Base-by-base conservation (phyloP, 2,329 filamentous ascomycete genomes). In the Cucurbitaria berberidis region DNA sequence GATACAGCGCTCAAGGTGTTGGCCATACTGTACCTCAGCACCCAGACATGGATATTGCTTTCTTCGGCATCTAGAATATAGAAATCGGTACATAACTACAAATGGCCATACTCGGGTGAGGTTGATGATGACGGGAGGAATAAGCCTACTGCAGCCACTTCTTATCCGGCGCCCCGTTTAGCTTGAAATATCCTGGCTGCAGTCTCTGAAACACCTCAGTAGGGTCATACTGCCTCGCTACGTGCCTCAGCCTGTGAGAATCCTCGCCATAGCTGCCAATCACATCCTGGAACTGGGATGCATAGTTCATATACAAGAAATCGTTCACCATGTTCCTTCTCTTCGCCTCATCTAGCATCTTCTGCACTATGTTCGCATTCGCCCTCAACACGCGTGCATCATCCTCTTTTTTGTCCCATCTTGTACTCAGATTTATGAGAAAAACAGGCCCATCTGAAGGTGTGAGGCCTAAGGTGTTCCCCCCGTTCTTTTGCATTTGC, bases 151-250 rank as follows among this genome's bases (percentile, higher is more conserved):
- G 24, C 19, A 40, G 45, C 26, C 36, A 39, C 18, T 9, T 15
- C 8, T 3, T 21, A 9, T 43, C 39, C 3, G 53, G 44, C 13
- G 53, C 53, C 0, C 38, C 45, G 30, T 60, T 62, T 18, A 80
- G 58, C 64, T 81, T 81, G 57, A 80, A 80, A 43, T 76, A 73
- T 5, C 78, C 78, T 0, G 77, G 77, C 55, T 76, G 68, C 30
- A 77, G 56, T 15, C 44, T 72, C 59, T 80, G 57, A 32, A 60
- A 59, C 1, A 62, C 46, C 7, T 35, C 45, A 0, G 24, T 36
- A 1, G 57, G 59, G 11, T 62, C 59, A 4, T 56, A 55, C 27
- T 59, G 53, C 39, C 27, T 30, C 8, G 55, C 52, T 3, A 62
- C 44, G 0, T 9, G 2, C 21, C 38, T 53, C 26, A 62, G 32